Evolutionary conservation across 495 filamentous ascomycete genomes (phyloP).

Genomic region (Hypomontagnella submonticulosa): DNA sequence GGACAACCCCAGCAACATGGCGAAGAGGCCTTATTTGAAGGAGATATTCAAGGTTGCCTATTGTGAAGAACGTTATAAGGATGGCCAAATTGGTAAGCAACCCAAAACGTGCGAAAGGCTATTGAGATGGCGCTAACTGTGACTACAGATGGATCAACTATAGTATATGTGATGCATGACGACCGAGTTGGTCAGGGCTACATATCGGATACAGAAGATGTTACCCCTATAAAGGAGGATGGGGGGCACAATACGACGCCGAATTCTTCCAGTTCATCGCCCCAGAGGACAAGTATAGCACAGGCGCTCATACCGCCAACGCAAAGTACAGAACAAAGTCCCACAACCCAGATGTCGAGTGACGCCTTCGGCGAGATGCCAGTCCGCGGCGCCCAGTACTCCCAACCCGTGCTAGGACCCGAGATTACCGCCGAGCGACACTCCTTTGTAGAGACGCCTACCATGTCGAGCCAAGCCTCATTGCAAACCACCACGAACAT

Average conservation of each 20-base stretch:
- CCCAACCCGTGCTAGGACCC: conserved; percentile 40
- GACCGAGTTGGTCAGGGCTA: conserved; percentile 46
- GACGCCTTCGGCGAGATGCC: conserved; percentile 48
- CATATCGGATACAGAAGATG: conserved; percentile 48
- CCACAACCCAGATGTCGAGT: conserved; percentile 45
- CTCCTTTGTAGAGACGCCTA: conserved; percentile 46
- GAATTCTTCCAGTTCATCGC: conserved; percentile 40
- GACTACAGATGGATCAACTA: conserved; percentile 50
- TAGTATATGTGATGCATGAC: conserved; percentile 54
- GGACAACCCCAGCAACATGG: conserved; percentile 53
- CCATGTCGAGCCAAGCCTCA: conserved; percentile 41
- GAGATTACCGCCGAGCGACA: conserved; percentile 49
- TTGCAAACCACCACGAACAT: conserved; percentile 41
- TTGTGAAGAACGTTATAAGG: conserved; percentile 68
- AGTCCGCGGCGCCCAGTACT: conserved; percentile 44
- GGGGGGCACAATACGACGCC: conserved; percentile 43
- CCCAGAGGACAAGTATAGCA: conserved; percentile 38
- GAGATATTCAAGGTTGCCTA: conserved; percentile 76
- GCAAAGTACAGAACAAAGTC: conserved; percentile 44
- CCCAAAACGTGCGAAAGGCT: neutral
- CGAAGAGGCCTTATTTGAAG: conserved; percentile 62
- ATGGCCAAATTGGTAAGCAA: conserved; percentile 69
- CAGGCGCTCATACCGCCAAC: conserved; percentile 43
- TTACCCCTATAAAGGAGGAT: conserved; percentile 37
- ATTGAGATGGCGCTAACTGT: conserved; percentile 23